Base-by-base conservation (phyloP, 306 rosid genomes). In the Quercus mongolica region DNA sequence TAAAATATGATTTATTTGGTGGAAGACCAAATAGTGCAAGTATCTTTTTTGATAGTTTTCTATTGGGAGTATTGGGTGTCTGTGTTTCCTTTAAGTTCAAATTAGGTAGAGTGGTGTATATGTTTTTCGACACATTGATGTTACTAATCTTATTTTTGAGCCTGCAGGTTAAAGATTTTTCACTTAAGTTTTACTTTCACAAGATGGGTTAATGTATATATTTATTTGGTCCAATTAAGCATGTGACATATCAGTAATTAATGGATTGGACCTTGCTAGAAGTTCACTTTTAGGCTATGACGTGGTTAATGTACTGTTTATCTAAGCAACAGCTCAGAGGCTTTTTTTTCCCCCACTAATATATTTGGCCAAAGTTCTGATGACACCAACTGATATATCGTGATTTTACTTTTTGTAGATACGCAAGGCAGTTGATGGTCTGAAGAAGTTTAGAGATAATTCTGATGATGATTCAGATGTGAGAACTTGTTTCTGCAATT, bases 381-480 rank as follows among this genome's bases (percentile, higher is more conserved):
- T 11, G 13, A 0, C 51, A 10, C 51, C 51, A 44, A 44, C 4
- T 44, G 51, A 44, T 44, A 44, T 44, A 25, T 44, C 51, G 13
- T 10, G 51, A 44, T 63, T 28, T 10, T 58, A 33, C 72, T 33
- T 58, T 58, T 64, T 57, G 18, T 81, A 88, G 92, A 88, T 90
- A 76, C 83, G 84, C 80, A 81, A 61, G 87, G 88, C 82, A 83
- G 77, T 85, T 49, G 92, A 86, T 33, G 90, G 85, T 55, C 69
- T 90, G 90, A 90, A 74, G 87, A 90, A 78, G 84, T 90, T 72
- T 90, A n/a, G n/a, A n/a, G 90, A 20, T 88, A 88, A 79, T 85
- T 90, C 75, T 73, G 92, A 90, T 81, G 90, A 88, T 76, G 92
- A 90, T 75, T 74, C 88, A 0, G 86, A 90, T 92, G 94, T 90